Evolutionary conservation across 108 stramenopile species (phyloP), one percentile per base, ranked within the genome.

Genomic region (Cyclostephanos invisitatus): DNA sequence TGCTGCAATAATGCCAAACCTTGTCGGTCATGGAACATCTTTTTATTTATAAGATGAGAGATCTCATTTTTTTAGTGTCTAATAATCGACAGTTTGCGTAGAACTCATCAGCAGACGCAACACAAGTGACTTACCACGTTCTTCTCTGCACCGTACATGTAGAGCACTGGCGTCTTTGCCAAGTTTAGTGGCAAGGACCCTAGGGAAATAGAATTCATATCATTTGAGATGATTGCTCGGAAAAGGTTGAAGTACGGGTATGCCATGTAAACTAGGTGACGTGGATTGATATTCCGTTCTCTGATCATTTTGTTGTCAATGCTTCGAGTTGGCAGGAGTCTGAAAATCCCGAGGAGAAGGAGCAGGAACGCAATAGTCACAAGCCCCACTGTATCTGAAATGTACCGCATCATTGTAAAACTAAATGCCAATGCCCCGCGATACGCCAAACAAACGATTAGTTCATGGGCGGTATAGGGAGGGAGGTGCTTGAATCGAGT

Each of bases 91-190:
- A 8, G 36, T 40, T 40, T 8, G 1, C 4, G 40, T 11, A 40
- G 40, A 40, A 40, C 40, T 40, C 6, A 1, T 53, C 9, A 53
- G 6, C 5, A 18, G 4, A 53, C 7, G 51, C 51, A 18, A 21
- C n/a, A 53, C 32, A 53, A n/a, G 8, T 54, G 22, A 14, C 58
- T 59, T 15, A 59, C 58, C 14, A 82, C 66, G 37, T 81, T 83
- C 72, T 84, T 86, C 20, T 70, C 58, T 11, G 60, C 35, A 9
- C 85, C 85, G 62, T 84, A 83, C 25, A 86, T 69, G 54, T 74
- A 86, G 71, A 86, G 57, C 37, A 86, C 60, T 51, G 85, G 85
- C 8, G 73, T 86, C 50, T 63, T 44, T n/a, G 35, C 54, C 67
- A 83, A 74, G 68, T 83, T 67, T 25, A 73, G 44, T 6, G 82